These are phyloP conservation scores for Lizonia empirigonia DNA, from an alignment of 2,329 filamentous ascomycete species.

Conservation along the genomic window DNA sequence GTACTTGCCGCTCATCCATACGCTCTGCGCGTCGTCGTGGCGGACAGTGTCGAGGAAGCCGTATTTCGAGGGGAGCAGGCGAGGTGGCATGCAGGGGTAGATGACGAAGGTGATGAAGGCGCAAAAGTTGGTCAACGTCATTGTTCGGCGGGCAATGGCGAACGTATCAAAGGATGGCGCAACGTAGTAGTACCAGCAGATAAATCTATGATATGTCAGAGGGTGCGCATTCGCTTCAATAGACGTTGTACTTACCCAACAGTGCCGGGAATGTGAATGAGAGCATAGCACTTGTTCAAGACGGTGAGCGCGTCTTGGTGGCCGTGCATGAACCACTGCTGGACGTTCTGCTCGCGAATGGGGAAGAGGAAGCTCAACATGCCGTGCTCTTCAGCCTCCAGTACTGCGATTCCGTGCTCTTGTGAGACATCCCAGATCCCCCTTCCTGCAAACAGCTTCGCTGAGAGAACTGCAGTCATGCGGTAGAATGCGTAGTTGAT, in stretches of 20 bases:
- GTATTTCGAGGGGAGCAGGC: constrained; percentile 53
- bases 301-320: constrained; percentile 60
- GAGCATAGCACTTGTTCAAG: constrained; percentile 63
- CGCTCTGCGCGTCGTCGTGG: constrained; percentile 54
- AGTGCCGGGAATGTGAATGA: constrained; percentile 66
- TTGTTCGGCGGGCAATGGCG: constrained; percentile 52
- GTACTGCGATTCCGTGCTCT: constrained; percentile 60
- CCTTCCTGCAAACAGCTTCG: constrained; percentile 58
- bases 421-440: constrained; percentile 63
- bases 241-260: constrained; percentile 54
- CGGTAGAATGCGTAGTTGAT: constrained; percentile 69
- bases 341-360: constrained; percentile 58
- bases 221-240: constrained; percentile 20
- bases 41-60: constrained; percentile 56
- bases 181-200: constrained; percentile 68
- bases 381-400: constrained; percentile 61
- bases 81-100: constrained; percentile 60
- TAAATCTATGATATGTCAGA: constrained; percentile 54
- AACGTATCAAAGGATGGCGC: constrained; percentile 58
- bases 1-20: constrained; percentile 55
- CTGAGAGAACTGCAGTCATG: constrained; percentile 60
- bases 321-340: constrained; percentile 62
- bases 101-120: constrained; percentile 60
- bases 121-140: constrained; percentile 60
- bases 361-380: constrained; percentile 60